Conservation (phyloP, 2,329 filamentous ascomycete genomes). For the Bimuria novae-zelandiae region DNA sequence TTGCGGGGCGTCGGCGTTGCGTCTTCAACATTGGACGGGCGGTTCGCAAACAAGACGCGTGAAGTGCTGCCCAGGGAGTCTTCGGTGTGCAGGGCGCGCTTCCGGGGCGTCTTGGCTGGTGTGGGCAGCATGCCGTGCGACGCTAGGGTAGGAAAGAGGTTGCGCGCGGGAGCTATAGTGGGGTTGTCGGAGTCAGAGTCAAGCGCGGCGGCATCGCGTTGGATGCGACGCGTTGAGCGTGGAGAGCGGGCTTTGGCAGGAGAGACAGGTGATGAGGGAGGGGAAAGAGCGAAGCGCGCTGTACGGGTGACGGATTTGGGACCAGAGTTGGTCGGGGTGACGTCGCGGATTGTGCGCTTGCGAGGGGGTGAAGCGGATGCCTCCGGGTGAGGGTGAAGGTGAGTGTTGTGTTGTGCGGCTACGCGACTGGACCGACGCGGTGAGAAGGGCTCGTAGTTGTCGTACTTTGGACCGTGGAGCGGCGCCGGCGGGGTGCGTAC, state of each 20-base stretch:
- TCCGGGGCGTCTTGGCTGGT: conserved; percentile 76
- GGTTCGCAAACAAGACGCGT: conserved; percentile 62
- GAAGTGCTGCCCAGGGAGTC: conserved; percentile 54
- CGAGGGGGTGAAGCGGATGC: conserved; percentile 18
- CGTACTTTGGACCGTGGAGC: conserved; percentile 64
- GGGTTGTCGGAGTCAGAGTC: conserved; percentile 39
- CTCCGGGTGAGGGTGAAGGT: conserved; percentile 32
- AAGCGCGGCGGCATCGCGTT: conserved; percentile 22
- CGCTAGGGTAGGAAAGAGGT: conserved; percentile 34
- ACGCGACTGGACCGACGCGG: conserved; percentile 69
- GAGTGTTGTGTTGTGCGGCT: conserved; percentile 55
- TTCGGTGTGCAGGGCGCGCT: conserved; percentile 53
- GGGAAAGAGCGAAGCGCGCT: conserved; percentile 53
- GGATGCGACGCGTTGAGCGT: conserved; percentile 37
- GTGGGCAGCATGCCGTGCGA: conserved; percentile 69
- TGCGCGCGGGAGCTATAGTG: conserved; percentile 32
- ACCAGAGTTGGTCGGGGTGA: conserved; percentile 36
- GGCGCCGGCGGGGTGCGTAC: conserved; percentile 72
- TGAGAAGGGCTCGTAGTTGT: conserved; percentile 74
- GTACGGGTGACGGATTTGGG: conserved; percentile 42
- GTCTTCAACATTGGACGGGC: conserved; percentile 66
- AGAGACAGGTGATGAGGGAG: conserved; percentile 48
- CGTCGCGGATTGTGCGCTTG: conserved; percentile 31
- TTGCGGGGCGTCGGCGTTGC: conserved; percentile 64
- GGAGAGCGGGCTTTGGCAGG: conserved; percentile 36